Conservation (phyloP, 2,329 filamentous ascomycete genomes). For the Botrytis elliptica region DNA sequence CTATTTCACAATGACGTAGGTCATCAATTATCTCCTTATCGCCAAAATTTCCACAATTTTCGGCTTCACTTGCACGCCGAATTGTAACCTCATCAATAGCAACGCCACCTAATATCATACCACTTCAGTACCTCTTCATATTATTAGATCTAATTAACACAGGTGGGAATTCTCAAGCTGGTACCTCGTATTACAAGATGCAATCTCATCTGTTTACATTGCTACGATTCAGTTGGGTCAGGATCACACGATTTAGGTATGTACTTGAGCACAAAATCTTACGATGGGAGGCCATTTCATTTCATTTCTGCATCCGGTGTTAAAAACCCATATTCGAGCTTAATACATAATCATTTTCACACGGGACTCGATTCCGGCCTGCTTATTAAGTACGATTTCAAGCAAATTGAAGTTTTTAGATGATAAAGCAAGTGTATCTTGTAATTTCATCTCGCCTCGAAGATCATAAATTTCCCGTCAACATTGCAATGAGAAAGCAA, state of each 20-base stretch:
- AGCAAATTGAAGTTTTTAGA: background rate
- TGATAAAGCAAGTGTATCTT: background rate
- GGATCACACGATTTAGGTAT: background rate
- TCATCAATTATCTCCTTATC: background rate
- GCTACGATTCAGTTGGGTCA: background rate
- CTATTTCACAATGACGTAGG: conserved; percentile 11
- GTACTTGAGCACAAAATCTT: background rate
- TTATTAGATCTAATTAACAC: background rate
- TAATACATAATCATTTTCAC: background rate
- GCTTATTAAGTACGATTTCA: background rate
- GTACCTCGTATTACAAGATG: background rate
- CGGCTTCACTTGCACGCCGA: background rate
- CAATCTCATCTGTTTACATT: background rate
- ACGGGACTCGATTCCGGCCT: background rate
- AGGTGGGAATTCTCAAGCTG: background rate
- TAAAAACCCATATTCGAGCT: background rate
- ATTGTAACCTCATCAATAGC: background rate
- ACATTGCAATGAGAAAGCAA: background rate
- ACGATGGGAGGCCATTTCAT: background rate
- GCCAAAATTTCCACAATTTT: background rate
- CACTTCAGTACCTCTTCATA: background rate
- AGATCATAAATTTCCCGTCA: background rate
- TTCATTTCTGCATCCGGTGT: background rate
- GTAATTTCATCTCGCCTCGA: background rate
- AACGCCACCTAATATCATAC: background rate